Evolutionary conservation across 345 rosid species (phyloP).

Genomic region (Schrenkiella parvula): DNA sequence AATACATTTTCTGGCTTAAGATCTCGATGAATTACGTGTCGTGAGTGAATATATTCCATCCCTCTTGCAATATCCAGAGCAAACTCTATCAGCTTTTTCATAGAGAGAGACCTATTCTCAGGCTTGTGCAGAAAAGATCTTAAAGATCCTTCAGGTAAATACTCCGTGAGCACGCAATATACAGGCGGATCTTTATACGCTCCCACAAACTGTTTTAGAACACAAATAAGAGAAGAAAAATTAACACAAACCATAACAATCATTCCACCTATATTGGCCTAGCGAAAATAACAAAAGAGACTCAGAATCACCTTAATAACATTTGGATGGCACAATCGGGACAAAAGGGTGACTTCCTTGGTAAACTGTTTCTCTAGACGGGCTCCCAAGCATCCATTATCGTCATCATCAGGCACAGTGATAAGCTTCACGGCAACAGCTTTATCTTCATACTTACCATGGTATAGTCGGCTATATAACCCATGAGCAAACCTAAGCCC

Average conservation of each 20-base stretch:
- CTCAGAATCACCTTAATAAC: conserved; percentile 70
- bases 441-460: conserved; percentile 85
- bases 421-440: conserved; percentile 96
- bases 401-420: conserved; percentile 84
- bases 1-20: conserved; percentile 96
- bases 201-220: conserved; percentile 56
- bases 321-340: conserved; percentile 66
- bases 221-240: conserved; percentile 21
- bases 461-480: conserved; percentile 84
- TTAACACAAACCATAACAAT: background rate
- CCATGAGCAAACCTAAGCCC: conserved; percentile 97
- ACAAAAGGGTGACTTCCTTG: conserved; percentile 79
- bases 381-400: conserved; percentile 57
- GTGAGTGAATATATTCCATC: conserved; percentile 91
- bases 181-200: conserved; percentile 78
- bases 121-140: conserved; percentile 93
- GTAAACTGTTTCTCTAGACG: conserved; percentile 82
- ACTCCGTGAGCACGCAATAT: conserved; percentile 62
- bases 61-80: conserved; percentile 86
- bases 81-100: conserved; percentile 54
- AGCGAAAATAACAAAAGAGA: background rate
- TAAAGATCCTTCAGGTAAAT: conserved; percentile 72
- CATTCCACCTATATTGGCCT: background rate
- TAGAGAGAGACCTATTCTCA: conserved; percentile 65
- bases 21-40: conserved; percentile 86